Evolutionary conservation across 768 basidiomycete genomes (phyloP).

Genomic region (Basidioascus undulatus): DNA sequence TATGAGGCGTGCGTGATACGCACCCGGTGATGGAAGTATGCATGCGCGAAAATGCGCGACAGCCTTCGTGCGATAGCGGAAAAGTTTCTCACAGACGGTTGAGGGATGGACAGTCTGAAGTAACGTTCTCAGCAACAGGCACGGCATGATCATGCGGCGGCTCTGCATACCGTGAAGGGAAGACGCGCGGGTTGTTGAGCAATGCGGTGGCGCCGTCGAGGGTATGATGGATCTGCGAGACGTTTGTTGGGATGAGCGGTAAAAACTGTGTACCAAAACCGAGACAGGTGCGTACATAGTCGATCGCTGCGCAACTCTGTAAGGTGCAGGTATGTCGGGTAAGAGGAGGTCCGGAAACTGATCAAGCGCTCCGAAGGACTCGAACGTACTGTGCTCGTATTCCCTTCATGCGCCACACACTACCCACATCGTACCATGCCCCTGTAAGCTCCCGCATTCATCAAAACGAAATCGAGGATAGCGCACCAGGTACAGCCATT

Average conservation of each 20-base stretch:
- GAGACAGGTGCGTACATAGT: too few species aligned
- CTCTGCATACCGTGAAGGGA: slow-evolving; percentile 84
- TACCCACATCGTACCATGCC: slow-evolving; percentile 5
- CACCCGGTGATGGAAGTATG: too few species aligned
- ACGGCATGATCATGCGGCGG: too few species aligned
- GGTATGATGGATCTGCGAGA: slow-evolving; percentile 61
- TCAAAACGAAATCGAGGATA: too few species aligned
- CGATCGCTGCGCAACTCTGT: slow-evolving; percentile 61
- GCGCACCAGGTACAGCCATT: slow-evolving; percentile 42
- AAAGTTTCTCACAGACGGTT: slow-evolving; percentile 64
- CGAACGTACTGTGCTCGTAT: too few species aligned
- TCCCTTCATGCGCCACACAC: not conserved
- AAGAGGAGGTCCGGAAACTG: too few species aligned
- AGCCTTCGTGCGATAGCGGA: slow-evolving; percentile 69
- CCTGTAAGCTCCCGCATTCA: not conserved
- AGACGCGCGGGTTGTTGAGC: slow-evolving; percentile 69
- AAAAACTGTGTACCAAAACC: too few species aligned
- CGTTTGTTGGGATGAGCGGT: not conserved
- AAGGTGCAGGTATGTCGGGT: not conserved
- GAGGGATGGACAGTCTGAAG: slow-evolving; percentile 54
- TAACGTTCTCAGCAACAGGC: too few species aligned
- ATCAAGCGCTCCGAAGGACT: not conserved
- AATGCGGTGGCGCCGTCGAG: slow-evolving; percentile 80
- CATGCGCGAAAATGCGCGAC: slow-evolving; percentile 86
- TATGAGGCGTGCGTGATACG: too few species aligned